Evolutionary conservation across 352 stramenopile genomes (phyloP), one percentile per base, ranked within the genome.

Genomic region (Globisporangium irregulare): DNA sequence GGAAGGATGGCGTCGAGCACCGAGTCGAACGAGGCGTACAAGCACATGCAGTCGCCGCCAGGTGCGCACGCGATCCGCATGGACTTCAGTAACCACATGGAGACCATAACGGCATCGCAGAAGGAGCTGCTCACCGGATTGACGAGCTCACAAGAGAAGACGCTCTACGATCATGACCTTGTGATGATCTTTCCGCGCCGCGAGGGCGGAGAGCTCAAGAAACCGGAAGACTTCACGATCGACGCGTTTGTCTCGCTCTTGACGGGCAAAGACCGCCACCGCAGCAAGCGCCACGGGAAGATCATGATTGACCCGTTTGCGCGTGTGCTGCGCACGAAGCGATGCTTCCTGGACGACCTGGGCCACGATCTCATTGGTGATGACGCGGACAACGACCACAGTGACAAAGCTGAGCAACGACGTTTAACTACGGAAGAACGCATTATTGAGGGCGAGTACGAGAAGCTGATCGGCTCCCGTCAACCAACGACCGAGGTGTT

Each of bases 181-280:
- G 86, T 94, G 62, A 86, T 94, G 82, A 86, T 93, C 70, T 94
- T 94, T 63, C 77, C 84, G 14, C 75, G 77, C 4, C 84, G 84
- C 51, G 68, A 86, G 27, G 83, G 82, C 46, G 87, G 82, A 59
- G 83, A 93, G 59, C 55, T 71, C 41, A 93, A 93, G 73, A 78
- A 90, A 51, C 77, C 81, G 20, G 73, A 87, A 36, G 72, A 86
- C 29, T 94, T 90, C 61, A 88, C 87, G 25, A 34, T 87, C 55
- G 64, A 74, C n/a, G 72, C 73, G 55, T 94, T 91, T 56, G 80
- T 93, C 46, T 62, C 79, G 32, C 73, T 92, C n/a, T 68, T 94
- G 53, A 78, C 84, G 61, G 87, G 87, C 66, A 90, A 90, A 53
- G 79, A 92, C 75, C 56, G 62, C n/a, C 72, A 86, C 27, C 74